A percentile compares a stretch with the other conserved stretches of the same genome.
phyloP scores from a whole-genome alignment of 2,329 filamentous ascomycete species.

The Clonostachys chloroleuca region DNA sequence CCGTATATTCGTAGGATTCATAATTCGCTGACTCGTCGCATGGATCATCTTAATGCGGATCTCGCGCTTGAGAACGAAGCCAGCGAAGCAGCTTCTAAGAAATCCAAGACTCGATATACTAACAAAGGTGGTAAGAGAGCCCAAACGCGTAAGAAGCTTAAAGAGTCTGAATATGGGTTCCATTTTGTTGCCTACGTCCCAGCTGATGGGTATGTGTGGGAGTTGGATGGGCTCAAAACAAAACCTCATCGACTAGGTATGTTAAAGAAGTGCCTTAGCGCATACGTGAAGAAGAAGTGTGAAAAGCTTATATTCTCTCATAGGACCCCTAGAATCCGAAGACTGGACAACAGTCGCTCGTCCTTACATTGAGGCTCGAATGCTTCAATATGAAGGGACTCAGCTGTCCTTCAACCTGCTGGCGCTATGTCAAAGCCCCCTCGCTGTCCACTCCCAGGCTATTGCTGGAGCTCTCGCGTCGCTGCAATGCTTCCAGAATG shows the following conservation, averaged over 20 bases:
- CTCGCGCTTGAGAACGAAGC: slow-evolving; percentile 58
- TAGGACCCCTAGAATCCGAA: slow-evolving; percentile 23
- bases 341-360: slow-evolving; percentile 66
- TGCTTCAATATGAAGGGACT: slow-evolving; percentile 60
- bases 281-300: neutral
- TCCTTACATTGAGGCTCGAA: slow-evolving; percentile 62
- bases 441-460: slow-evolving; percentile 40
- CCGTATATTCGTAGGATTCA: slow-evolving; percentile 76
- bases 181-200: slow-evolving; percentile 92
- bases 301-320: neutral
- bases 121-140: slow-evolving; percentile 19
- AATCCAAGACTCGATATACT: slow-evolving; percentile 21
- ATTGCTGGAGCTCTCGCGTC: slow-evolving; percentile 37
- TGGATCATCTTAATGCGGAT: slow-evolving; percentile 72
- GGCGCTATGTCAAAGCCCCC: slow-evolving; percentile 65
- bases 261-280: neutral
- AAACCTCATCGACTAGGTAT: slow-evolving; percentile 48
- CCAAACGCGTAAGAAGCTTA: slow-evolving; percentile 34
- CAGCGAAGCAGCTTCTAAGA: slow-evolving; percentile 24
- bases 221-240: slow-evolving; percentile 78
- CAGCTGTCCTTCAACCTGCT: slow-evolving; percentile 74
- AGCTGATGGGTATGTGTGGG: slow-evolving; percentile 71
- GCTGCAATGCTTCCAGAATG: slow-evolving; percentile 10
- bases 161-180: slow-evolving; percentile 52
- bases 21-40: slow-evolving; percentile 79